A percentile compares a stretch with the other conserved stretches of the same genome.
Evolutionary conservation across 2,329 filamentous ascomycete genomes (phyloP).

Genomic region (Penicillium sclerotigenum): DNA sequence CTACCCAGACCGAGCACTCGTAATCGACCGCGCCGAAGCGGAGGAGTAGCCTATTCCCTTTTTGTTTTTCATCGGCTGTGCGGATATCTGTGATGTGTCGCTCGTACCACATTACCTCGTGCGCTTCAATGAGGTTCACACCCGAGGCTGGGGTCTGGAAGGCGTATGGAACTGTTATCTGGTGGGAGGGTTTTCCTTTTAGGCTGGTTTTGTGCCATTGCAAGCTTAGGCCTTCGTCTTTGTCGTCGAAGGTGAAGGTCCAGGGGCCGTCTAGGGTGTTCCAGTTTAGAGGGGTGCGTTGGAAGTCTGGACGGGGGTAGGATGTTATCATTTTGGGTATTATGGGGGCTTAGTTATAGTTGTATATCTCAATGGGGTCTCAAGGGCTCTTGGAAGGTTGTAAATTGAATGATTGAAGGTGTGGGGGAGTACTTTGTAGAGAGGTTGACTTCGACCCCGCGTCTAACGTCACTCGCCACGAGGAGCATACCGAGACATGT

Average conservation of each 20-base stretch:
- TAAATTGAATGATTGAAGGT: background rate
- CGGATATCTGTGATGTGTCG: conserved; percentile 52
- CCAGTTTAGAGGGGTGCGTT: conserved; percentile 57
- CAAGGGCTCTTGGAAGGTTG: background rate
- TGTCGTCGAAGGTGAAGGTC: conserved; percentile 65
- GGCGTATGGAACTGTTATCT: conserved; percentile 62
- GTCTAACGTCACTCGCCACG: conserved; percentile 9
- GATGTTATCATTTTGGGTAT: conserved; percentile 8
- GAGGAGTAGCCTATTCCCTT: conserved; percentile 40
- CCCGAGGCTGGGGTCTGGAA: conserved; percentile 64
- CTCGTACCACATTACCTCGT: conserved; percentile 68
- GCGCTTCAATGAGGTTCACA: conserved; percentile 59
- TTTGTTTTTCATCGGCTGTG: conserved; percentile 39
- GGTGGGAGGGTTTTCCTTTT: conserved; percentile 40
- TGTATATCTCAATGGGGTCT: background rate
- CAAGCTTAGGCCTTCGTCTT: conserved; percentile 54
- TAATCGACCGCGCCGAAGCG: conserved; percentile 54
- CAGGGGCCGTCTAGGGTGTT: conserved; percentile 60
- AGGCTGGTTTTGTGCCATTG: conserved; percentile 54
- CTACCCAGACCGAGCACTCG: conserved; percentile 54
- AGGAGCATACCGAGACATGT: background rate
- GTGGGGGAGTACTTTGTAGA: background rate
- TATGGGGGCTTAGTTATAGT: background rate
- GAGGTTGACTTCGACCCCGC: conserved; percentile 9
- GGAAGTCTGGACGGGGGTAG: conserved; percentile 66